Conservation (phyloP, 2,329 filamentous ascomycete genomes). For the Penicillium sp. region DNA sequence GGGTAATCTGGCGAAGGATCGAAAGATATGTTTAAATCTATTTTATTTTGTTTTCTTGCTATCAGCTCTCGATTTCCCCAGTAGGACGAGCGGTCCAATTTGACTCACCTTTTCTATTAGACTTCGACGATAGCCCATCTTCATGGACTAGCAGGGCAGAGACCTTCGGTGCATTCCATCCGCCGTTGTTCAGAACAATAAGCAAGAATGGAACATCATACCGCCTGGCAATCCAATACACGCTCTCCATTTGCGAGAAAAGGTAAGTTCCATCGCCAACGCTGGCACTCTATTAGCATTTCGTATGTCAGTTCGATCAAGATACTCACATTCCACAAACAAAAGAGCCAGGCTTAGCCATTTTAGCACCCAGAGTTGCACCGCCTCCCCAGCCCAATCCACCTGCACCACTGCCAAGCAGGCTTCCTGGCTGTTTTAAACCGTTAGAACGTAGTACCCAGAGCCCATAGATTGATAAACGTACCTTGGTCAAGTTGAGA, state of each 20-base stretch:
- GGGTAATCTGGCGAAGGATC: conserved; percentile 66
- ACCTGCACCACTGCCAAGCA: conserved; percentile 62
- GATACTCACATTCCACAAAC: conserved; percentile 56
- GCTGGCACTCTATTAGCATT: conserved; percentile 6
- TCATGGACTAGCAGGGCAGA: conserved; percentile 66
- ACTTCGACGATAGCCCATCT: conserved; percentile 61
- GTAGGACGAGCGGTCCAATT: too few relatives aligned
- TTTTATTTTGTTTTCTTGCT: conserved; percentile 36
- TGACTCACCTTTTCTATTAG: conserved; percentile 43
- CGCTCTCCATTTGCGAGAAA: conserved; percentile 65
- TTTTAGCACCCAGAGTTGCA: conserved; percentile 72
- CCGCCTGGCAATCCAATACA: conserved; percentile 69
- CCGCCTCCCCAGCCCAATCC: conserved; percentile 80
- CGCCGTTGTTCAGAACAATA: conserved; percentile 69
- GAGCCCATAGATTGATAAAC: not conserved
- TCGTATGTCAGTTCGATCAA: too few relatives aligned
- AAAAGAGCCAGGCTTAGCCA: conserved; percentile 63
- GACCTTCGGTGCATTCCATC: conserved; percentile 60
- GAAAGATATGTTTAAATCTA: conserved; percentile 67
- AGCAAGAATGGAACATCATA: conserved; percentile 68
- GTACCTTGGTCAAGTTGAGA: conserved; percentile 21
- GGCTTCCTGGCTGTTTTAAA: conserved; percentile 17
- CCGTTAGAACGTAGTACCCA: not conserved
- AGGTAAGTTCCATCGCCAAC: conserved; percentile 70
- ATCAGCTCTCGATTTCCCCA: not conserved